A percentile compares a stretch with the other conserved stretches of the same genome.
Conservation (phyloP, 75 land plant genomes). For the Cryptomeria japonica region DNA sequence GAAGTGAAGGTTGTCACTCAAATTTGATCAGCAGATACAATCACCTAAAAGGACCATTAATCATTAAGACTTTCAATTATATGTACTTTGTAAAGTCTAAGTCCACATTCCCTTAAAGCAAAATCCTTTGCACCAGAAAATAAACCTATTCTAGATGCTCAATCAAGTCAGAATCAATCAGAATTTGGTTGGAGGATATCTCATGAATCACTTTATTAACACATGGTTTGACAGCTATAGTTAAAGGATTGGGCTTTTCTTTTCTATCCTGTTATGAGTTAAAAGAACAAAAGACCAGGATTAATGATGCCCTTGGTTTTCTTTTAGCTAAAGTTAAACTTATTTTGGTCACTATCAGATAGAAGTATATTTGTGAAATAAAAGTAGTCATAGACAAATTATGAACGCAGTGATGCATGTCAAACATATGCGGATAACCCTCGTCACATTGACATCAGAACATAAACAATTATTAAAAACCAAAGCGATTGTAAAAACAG, state of each 20-base stretch:
- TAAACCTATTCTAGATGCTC: neutral
- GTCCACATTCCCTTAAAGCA: neutral
- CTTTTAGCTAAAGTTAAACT: neutral
- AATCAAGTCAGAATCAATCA: neutral
- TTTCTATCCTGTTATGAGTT: neutral
- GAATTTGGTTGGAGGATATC: neutral
- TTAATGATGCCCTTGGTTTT: neutral
- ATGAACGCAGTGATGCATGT: neutral
- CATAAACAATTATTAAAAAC: neutral
- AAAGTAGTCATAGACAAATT: neutral
- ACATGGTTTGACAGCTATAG: neutral
- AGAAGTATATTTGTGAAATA: neutral
- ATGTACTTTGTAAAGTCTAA: neutral
- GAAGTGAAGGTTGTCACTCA: neutral
- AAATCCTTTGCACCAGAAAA: neutral
- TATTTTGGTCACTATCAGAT: neutral
- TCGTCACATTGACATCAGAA: neutral
- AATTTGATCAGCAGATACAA: neutral
- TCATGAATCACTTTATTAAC: neutral
- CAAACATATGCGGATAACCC: neutral
- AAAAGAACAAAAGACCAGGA: neutral
- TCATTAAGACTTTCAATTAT: neutral
- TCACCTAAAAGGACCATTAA: neutral
- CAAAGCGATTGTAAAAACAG: neutral
- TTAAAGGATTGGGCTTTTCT: neutral